A percentile compares a stretch with the other conserved stretches of the same genome.
These are phyloP conservation scores for Erythrophleum ivorense DNA, from an alignment of 331 rosid species.

Conservation along the genomic window DNA sequence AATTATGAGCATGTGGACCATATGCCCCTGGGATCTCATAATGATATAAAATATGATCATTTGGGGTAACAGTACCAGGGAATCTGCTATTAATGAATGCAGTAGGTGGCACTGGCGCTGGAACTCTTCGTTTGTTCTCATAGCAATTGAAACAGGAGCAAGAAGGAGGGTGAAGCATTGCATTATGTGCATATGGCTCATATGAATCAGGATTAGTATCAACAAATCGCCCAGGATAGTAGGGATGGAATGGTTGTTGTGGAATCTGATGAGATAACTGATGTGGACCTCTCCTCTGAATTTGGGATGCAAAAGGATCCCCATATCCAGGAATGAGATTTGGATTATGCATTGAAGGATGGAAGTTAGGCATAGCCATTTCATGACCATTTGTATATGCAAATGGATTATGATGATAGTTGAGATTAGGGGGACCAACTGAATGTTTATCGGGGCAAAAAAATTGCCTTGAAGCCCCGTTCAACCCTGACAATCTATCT, in stretches of 20 bases:
- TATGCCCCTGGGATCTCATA: slow-evolving; percentile 58
- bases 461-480: slow-evolving; percentile 59
- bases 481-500: slow-evolving; percentile 63
- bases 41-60: slow-evolving; percentile 64
- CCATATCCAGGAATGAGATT: slow-evolving; percentile 58
- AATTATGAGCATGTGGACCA: slow-evolving; percentile 62
- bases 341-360: slow-evolving; percentile 65
- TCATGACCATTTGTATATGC: slow-evolving; percentile 64
- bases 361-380: slow-evolving; percentile 57
- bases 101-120: slow-evolving; percentile 58
- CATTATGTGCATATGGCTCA: slow-evolving; percentile 56
- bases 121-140: slow-evolving; percentile 58
- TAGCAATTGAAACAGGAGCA: slow-evolving; percentile 86
- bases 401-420: slow-evolving; percentile 59
- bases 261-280: slow-evolving; percentile 60
- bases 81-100: slow-evolving; percentile 63
- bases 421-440: slow-evolving; percentile 62
- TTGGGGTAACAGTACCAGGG: slow-evolving; percentile 49
- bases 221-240: slow-evolving; percentile 63
- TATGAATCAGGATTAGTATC: slow-evolving; percentile 60
- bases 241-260: slow-evolving; percentile 64
- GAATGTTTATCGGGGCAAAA: slow-evolving; percentile 56
- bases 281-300: slow-evolving; percentile 58
- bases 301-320: slow-evolving; percentile 74
- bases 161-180: slow-evolving; percentile 72